Conservation (phyloP, 768 basidiomycete species). For the Suillus clintonianus region DNA sequence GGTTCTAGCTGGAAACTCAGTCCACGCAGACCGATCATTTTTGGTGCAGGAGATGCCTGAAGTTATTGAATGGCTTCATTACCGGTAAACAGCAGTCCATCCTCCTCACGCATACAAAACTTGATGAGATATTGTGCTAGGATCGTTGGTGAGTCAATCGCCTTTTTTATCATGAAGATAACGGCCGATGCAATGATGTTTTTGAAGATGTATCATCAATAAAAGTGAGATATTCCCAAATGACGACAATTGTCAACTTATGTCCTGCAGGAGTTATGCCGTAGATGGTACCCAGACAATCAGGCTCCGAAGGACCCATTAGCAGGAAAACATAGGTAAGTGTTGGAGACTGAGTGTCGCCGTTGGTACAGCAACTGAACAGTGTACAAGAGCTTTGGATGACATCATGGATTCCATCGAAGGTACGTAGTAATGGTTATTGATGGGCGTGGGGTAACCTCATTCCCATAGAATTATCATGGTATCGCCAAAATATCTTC, state of each 20-base stretch:
- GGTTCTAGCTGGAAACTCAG: conserved; percentile 85
- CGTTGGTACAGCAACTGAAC: not conserved
- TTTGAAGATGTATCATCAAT: conserved; percentile 77
- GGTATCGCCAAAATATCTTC: conserved; percentile 80
- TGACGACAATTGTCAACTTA: conserved; percentile 1
- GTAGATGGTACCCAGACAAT: conserved; percentile 65
- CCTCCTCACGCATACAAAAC: not conserved
- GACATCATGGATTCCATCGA: conserved; percentile 78
- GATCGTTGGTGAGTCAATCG: conserved; percentile 61
- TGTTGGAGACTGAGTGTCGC: conserved; percentile 4
- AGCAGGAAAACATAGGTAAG: conserved; percentile 61
- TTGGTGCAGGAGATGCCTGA: conserved; percentile 79
- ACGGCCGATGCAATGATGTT: not conserved
- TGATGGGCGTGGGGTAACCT: conserved; percentile 2
- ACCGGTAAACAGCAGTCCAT: conserved; percentile 50
- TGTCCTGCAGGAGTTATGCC: conserved; percentile 59
- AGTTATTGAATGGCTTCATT: conserved; percentile 77
- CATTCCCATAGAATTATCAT: conserved; percentile 61
- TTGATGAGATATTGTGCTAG: conserved; percentile 33
- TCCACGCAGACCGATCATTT: conserved; percentile 79
- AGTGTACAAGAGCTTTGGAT: conserved; percentile 64
- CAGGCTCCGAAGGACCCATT: conserved; percentile 22
- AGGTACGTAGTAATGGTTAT: conserved; percentile 43
- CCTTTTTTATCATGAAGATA: not conserved
- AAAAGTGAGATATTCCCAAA: conserved; percentile 47